phyloP scores from a whole-genome alignment of 192 early-diverging fungal genomes.

The Haplosporangium gracile region DNA sequence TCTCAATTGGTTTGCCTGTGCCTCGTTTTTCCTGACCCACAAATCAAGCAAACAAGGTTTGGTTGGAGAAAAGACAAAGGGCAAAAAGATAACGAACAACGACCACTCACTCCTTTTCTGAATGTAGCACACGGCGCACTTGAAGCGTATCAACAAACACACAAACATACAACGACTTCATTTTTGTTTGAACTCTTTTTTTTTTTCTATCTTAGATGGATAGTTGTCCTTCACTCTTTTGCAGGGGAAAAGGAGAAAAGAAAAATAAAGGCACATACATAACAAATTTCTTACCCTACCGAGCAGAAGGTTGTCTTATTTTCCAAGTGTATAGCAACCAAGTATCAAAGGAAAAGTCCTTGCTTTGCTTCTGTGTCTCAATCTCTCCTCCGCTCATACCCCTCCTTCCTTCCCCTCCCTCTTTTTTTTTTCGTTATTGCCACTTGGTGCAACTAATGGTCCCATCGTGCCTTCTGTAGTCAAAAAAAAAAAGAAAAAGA shows the following conservation, averaged over 20 bases:
- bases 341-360: not conserved
- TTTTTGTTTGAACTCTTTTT: not conserved
- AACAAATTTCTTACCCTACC: not conserved
- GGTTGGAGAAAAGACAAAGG: too few species aligned
- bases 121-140: slow-evolving; percentile 5
- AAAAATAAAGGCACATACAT: not conserved
- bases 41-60: not conserved
- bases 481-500: not conserved
- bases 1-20: not conserved
- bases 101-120: not conserved
- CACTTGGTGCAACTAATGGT: not conserved
- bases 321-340: not conserved
- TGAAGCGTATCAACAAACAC: not conserved
- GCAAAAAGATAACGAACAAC: not conserved
- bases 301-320: not conserved
- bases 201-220: not conserved
- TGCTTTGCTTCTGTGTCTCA: too few species aligned
- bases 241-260: not conserved
- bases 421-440: not conserved
- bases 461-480: not conserved
- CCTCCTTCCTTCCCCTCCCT: not conserved
- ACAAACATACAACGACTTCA: not conserved
- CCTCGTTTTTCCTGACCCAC: not conserved
- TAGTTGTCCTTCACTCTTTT: not conserved
- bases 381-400: not conserved